A percentile compares a stretch with the other conserved stretches of the same genome.
Evolutionary conservation across 805 yeast species (phyloP).

Genomic region (Metschnikowia lochheadii): DNA sequence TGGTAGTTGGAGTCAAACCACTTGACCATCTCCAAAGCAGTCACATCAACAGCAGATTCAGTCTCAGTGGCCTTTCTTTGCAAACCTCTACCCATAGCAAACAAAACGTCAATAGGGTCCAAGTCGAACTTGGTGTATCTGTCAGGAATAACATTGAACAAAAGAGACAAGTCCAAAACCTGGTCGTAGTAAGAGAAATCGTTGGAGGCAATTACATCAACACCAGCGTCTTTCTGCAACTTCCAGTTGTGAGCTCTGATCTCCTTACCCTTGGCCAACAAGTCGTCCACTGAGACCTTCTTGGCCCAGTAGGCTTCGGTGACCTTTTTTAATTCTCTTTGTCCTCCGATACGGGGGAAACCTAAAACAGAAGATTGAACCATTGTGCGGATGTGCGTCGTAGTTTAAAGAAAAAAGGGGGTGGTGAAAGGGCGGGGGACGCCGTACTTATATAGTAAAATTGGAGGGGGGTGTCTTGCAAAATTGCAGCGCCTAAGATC

Average conservation of each 20-base stretch:
- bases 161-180: slow-evolving; percentile 83
- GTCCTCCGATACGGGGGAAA: slow-evolving; percentile 99
- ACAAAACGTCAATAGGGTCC: slow-evolving; percentile 84
- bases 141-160: slow-evolving; percentile 95
- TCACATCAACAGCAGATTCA: slow-evolving; percentile 89
- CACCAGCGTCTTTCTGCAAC: slow-evolving; percentile 95
- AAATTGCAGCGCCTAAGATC: slow-evolving; percentile 4
- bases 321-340: slow-evolving; percentile 98
- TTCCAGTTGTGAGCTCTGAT: slow-evolving; percentile 97
- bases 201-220: slow-evolving; percentile 93
- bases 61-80: slow-evolving; percentile 93
- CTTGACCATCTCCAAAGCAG: slow-evolving; percentile 99
- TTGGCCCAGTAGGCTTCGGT: slow-evolving; percentile 99
- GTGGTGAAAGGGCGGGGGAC: background rate
- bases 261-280: slow-evolving; percentile 88
- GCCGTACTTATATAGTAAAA: slow-evolving; percentile 2
- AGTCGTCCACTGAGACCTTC: slow-evolving; percentile 81
- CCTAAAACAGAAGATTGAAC: slow-evolving; percentile 97
- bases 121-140: slow-evolving; percentile 91
- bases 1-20: slow-evolving; percentile 99
- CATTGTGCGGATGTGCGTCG: slow-evolving; percentile 45
- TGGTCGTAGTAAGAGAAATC: slow-evolving; percentile 99
- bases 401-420: background rate
- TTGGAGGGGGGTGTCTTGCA: background rate
- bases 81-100: slow-evolving; percentile 99